Percentiles rank a stretch among this genome's conserved stretches.
Evolutionary conservation across 2,329 filamentous ascomycete species (phyloP).

Genomic region (Penicillium sp.): DNA sequence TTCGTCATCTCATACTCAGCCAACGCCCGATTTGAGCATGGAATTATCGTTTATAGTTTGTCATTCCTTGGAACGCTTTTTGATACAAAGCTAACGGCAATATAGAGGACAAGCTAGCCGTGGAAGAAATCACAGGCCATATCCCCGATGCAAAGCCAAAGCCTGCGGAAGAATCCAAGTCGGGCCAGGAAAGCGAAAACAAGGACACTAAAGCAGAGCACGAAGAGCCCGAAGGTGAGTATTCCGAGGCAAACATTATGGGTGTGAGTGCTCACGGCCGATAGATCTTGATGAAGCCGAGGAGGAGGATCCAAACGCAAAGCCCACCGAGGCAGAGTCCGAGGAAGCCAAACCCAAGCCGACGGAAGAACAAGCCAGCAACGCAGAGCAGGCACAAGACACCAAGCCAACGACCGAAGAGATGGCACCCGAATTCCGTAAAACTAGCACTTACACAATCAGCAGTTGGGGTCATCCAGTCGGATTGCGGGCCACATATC

Average conservation of each 20-base stretch:
- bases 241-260: background rate
- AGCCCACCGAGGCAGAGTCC: background rate
- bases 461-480: background rate
- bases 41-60: conserved; percentile 1
- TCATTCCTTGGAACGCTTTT: background rate
- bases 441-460: background rate
- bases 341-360: background rate
- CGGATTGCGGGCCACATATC: background rate
- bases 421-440: background rate
- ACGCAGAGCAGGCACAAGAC: background rate
- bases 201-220: background rate
- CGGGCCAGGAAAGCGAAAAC: background rate
- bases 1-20: conserved; percentile 2
- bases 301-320: background rate
- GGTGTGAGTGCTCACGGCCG: background rate
- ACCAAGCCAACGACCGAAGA: background rate
- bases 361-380: background rate
- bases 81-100: background rate
- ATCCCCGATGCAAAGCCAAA: background rate
- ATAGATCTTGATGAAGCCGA: background rate
- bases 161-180: background rate
- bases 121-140: background rate
- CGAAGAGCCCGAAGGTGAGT: background rate
- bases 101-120: background rate
- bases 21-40: conserved; percentile 1